These are phyloP conservation scores for Pyrenochaeta sp. DNA, from an alignment of 2,329 filamentous ascomycete species.

Conservation along the genomic window DNA sequence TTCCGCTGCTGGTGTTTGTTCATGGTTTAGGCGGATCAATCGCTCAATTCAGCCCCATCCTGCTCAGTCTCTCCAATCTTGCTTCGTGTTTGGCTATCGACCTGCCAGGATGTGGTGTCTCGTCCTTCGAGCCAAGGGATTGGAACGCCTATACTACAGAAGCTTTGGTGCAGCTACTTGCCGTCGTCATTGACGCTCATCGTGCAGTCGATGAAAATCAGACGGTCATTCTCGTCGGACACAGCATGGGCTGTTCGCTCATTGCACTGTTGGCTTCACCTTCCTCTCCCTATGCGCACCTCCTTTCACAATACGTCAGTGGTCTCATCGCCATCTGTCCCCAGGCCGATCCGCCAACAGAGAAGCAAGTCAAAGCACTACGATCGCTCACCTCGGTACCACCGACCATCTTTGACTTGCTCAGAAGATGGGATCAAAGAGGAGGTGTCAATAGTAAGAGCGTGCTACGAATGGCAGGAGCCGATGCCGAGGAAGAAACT, in stretches of 20 bases:
- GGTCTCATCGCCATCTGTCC: constrained; percentile 87
- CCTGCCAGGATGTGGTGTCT: constrained; percentile 87
- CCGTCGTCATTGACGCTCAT: constrained; percentile 76
- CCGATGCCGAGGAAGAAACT: constrained; percentile 70
- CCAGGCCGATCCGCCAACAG: constrained; percentile 68
- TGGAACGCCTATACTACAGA: constrained; percentile 84
- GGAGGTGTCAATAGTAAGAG: constrained; percentile 82
- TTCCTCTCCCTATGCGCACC: constrained; percentile 60
- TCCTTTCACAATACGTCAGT: constrained; percentile 70
- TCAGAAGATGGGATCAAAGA: constrained; percentile 78
- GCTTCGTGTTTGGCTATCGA: constrained; percentile 89
- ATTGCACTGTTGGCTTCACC: constrained; percentile 74
- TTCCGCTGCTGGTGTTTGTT: constrained; percentile 89
- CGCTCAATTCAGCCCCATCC: constrained; percentile 83
- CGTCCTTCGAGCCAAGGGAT: constrained; percentile 72
- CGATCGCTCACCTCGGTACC: constrained; percentile 74
- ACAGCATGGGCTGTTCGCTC: constrained; percentile 89
- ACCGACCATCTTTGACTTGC: constrained; percentile 75
- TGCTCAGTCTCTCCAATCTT: constrained; percentile 82
- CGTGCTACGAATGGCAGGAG: constrained; percentile 78
- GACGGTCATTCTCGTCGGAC: constrained; percentile 80
- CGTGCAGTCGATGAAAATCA: constrained; percentile 72
- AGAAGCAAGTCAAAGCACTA: constrained; percentile 61
- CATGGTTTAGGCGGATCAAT: constrained; percentile 94
- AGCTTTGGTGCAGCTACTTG: constrained; percentile 77